These are phyloP conservation scores for Withania somnifera DNA, from an alignment of 305 asterid species.

Conservation along the genomic window DNA sequence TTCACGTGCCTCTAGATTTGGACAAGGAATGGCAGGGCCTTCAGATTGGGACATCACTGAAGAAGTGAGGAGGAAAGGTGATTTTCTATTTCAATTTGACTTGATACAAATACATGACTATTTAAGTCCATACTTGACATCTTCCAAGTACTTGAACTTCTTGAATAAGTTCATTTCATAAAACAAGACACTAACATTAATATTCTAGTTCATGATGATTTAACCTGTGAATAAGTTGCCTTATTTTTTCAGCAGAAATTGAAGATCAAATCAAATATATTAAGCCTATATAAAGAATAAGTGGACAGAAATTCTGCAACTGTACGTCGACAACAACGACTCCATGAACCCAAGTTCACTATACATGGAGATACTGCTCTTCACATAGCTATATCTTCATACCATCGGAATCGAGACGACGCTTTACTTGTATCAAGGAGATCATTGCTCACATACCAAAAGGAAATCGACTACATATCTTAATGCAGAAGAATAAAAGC, in stretches of 20 bases:
- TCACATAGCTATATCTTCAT: constrained; percentile 26
- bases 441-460: constrained; percentile 10
- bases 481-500: constrained; percentile 3
- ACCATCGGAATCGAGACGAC: not conserved
- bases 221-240: too few species aligned
- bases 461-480: not conserved
- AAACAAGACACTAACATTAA: too few species aligned
- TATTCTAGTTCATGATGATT: too few species aligned
- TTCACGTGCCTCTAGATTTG: not conserved
- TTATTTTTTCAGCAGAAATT: too few species aligned
- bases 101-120: too few species aligned
- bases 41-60: too few species aligned
- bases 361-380: constrained; percentile 29
- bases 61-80: too few species aligned
- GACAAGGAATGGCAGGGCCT: not conserved
- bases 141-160: too few species aligned
- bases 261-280: constrained; percentile 5
- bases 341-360: constrained; percentile 9
- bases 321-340: not conserved
- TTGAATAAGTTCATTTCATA: too few species aligned
- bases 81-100: too few species aligned
- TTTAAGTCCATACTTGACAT: too few species aligned
- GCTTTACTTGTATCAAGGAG: not conserved
- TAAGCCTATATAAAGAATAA: constrained; percentile 9
- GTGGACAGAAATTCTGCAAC: constrained; percentile 6